Base-by-base conservation (phyloP, 352 stramenopile species). In the Phytophthora ohioensis region DNA sequence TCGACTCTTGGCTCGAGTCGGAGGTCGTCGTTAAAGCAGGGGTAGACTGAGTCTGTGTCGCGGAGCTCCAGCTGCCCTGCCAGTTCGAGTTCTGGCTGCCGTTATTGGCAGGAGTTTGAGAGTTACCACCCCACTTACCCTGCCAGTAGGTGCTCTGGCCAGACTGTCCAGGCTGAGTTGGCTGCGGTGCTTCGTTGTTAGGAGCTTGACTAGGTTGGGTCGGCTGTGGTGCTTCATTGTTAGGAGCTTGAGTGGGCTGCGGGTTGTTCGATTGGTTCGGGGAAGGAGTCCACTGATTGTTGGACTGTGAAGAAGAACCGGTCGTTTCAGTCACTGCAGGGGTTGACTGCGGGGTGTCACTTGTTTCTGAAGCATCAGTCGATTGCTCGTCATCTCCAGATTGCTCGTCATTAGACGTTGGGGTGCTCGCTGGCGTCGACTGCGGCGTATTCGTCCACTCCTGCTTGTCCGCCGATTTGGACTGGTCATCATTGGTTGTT, bases 251-350 rank as follows among this genome's bases (percentile, higher is more conserved):
- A 6, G 57, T 64, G n/a, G 57, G 57, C 35, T 56, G 42, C 17
- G 57, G 43, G 62, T 63, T 51, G 43, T 69, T 63, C 1, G 34
- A 56, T 39, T 64, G 35, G 15, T 60, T 52, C 31, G 62, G 53
- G 11, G 60, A 31, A 9, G 60, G 60, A 1, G 61, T 69, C 61
- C 51, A 62, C 42, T 69, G 63, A 43, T 62, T 62, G 54, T 70
- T 65, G 8, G 56, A 63, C 35, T 62, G 49, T 27, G 58, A 41
- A 2, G 60, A 32, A 35, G 21, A 27, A 2, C 31, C 30, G 5
- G 51, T 42, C 36, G 41, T 43, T 38, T 62, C 41, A 13, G 36
- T 53, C 13, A 48, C 38, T 27, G 48, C 59, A 15, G 47, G 59
- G 30, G 58, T 67, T 12, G 57, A 65, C 27, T 57, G 46, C 13